Evolutionary conservation across 768 basidiomycete species (phyloP).

Genomic region (Trametes maxima): DNA sequence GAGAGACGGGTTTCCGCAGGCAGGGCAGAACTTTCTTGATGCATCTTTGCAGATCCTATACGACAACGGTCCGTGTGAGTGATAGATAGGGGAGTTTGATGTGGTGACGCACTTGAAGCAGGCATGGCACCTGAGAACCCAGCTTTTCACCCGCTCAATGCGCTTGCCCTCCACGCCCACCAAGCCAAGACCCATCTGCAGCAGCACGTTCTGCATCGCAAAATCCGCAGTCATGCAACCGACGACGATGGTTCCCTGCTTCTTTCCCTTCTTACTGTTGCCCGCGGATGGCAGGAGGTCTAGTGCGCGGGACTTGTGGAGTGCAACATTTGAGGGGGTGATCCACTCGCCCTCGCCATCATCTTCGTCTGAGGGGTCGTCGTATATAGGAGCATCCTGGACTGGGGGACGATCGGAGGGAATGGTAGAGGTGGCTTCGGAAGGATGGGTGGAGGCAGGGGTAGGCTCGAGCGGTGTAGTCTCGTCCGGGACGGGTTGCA

Average conservation of each 20-base stretch:
- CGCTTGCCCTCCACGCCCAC: conserved; percentile 89
- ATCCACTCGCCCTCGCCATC: conserved; percentile 97
- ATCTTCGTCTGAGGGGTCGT: conserved; percentile 76
- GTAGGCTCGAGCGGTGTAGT: neutral
- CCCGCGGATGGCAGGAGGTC: conserved; percentile 71
- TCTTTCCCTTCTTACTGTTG: conserved; percentile 35
- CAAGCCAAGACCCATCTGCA: conserved; percentile 92
- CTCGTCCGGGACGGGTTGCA: conserved; percentile 38
- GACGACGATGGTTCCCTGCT: conserved; percentile 52
- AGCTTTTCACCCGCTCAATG: conserved; percentile 90
- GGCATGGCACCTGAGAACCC: conserved; percentile 96
- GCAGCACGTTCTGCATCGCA: conserved; percentile 96
- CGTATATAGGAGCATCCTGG: conserved; percentile 49
- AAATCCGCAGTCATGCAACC: conserved; percentile 99
- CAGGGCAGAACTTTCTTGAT: conserved; percentile 95
- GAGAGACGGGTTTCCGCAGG: conserved; percentile 92
- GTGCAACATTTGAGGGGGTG: conserved; percentile 81
- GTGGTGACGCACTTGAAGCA: conserved; percentile 88
- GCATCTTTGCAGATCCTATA: conserved; percentile 92
- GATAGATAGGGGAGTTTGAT: conserved; percentile 1
- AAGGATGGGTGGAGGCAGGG: neutral
- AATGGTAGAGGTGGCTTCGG: conserved; percentile 11
- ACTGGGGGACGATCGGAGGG: conserved; percentile 14
- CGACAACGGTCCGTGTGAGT: neutral
- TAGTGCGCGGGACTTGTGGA: conserved; percentile 87